Evolutionary conservation across 2,329 filamentous ascomycete species (phyloP).

Genomic region (Byssothecium circinans): DNA sequence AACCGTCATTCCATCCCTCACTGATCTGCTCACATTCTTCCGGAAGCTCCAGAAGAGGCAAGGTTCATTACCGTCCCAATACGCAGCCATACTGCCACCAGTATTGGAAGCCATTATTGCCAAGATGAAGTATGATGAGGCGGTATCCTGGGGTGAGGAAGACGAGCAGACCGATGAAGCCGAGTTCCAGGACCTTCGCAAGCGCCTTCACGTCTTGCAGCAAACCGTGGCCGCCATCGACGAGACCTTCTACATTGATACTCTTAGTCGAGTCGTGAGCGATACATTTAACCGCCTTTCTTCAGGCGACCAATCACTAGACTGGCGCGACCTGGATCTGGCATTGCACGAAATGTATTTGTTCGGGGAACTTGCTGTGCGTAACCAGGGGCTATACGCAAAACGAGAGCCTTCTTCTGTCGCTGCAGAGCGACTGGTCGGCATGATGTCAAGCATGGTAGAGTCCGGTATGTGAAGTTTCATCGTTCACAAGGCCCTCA

Average conservation of each 20-base stretch:
- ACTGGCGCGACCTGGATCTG: conserved; percentile 94
- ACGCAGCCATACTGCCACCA: conserved; percentile 79
- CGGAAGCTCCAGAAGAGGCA: conserved; percentile 71
- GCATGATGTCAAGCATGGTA: conserved; percentile 96
- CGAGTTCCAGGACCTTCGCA: conserved; percentile 92
- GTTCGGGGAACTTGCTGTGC: conserved; percentile 92
- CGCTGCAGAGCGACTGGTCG: conserved; percentile 78
- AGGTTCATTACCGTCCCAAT: conserved; percentile 68
- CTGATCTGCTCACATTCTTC: conserved; percentile 87
- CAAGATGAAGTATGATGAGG: conserved; percentile 98
- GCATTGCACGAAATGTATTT: conserved; percentile 94
- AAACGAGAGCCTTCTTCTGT: conserved; percentile 81
- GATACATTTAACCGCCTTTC: conserved; percentile 82
- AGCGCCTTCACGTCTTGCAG: conserved; percentile 85
- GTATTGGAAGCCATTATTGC: conserved; percentile 88
- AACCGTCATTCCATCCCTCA: conserved; percentile 89
- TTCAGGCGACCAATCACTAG: conserved; percentile 69
- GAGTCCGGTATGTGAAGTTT: conserved; percentile 69
- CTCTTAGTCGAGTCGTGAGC: conserved; percentile 83
- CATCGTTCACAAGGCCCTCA: background rate
- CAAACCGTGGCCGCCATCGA: conserved; percentile 91
- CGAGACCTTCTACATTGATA: conserved; percentile 83
- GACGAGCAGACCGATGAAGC: conserved; percentile 96
- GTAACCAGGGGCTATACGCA: conserved; percentile 79
- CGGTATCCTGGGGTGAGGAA: conserved; percentile 87